These are phyloP conservation scores for Fusarium stilboides DNA, from an alignment of 2,329 filamentous ascomycete genomes.

Conservation along the genomic window DNA sequence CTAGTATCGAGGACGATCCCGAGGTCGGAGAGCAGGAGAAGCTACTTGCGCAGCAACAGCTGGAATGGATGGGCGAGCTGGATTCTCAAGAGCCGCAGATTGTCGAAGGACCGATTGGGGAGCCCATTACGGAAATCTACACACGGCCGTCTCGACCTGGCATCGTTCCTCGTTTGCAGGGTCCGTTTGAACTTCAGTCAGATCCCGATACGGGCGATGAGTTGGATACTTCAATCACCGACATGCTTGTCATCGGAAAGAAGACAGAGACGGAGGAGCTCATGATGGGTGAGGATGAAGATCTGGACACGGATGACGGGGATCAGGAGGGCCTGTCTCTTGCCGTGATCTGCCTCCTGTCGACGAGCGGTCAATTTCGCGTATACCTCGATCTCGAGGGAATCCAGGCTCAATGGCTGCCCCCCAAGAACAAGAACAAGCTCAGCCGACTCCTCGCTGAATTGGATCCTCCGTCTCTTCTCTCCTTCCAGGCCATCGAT, in stretches of 20 bases:
- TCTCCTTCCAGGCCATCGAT: conserved; percentile 75
- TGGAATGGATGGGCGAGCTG: conserved; percentile 77
- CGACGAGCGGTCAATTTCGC: conserved; percentile 72
- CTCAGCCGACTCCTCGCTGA: conserved; percentile 58
- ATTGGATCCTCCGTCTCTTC: conserved; percentile 63
- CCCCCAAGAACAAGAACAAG: conserved; percentile 68
- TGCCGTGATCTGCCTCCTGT: conserved; percentile 71
- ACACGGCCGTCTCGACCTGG: conserved; percentile 71
- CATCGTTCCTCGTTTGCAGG: conserved; percentile 72
- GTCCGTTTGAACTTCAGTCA: conserved; percentile 72
- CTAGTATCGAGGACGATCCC: conserved; percentile 72
- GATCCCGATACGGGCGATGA: conserved; percentile 71
- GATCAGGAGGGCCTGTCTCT: conserved; percentile 74
- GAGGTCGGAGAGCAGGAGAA: conserved; percentile 67
- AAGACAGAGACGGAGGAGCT: conserved; percentile 73
- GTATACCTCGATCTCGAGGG: conserved; percentile 74
- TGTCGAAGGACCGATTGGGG: conserved; percentile 65
- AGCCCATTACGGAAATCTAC: conserved; percentile 69
- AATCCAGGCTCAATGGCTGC: conserved; percentile 77
- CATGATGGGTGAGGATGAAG: conserved; percentile 76
- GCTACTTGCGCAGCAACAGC: conserved; percentile 73
- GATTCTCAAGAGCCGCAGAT: conserved; percentile 73
- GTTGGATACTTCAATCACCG: conserved; percentile 69
- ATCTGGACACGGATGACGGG: conserved; percentile 69
- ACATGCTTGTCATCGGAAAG: conserved; percentile 74